Evolutionary conservation across 768 basidiomycete species (phyloP).

Genomic region (Termitomyces heimii): DNA sequence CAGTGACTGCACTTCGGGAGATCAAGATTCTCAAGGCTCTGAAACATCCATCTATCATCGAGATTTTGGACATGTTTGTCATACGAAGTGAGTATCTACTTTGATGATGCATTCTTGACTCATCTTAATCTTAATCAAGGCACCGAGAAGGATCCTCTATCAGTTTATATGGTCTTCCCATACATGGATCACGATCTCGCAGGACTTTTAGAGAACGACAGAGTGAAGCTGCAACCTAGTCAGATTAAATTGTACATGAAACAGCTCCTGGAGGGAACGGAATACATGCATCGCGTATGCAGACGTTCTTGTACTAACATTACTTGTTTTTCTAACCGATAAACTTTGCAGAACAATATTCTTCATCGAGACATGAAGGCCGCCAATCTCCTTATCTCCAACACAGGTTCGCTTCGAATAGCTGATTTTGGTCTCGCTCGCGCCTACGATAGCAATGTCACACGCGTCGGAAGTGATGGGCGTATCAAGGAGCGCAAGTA

Average conservation of each 20-base stretch:
- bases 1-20: constrained; percentile 93
- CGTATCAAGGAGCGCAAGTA: constrained; percentile 63
- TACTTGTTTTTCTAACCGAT: constrained; percentile 5
- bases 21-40: constrained; percentile 94
- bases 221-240: constrained; percentile 74
- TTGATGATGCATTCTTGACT: not conserved
- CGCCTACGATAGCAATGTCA: constrained; percentile 53
- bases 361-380: constrained; percentile 99
- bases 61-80: constrained; percentile 91
- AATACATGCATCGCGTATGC: constrained; percentile 89
- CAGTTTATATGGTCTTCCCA: constrained; percentile 98
- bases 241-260: constrained; percentile 96
- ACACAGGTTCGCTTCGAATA: constrained; percentile 74
- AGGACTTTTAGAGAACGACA: constrained; percentile 87
- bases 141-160: constrained; percentile 64
- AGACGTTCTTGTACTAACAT: not conserved
- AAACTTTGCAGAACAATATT: constrained; percentile 72
- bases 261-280: constrained; percentile 93
- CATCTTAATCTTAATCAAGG: constrained; percentile 33
- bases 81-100: constrained; percentile 52
- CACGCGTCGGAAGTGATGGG: constrained; percentile 30
- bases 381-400: constrained; percentile 92
- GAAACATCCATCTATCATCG: constrained; percentile 79
- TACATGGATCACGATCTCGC: constrained; percentile 99
- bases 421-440: constrained; percentile 97